Evolutionary conservation across 495 filamentous ascomycete species (phyloP), one percentile per base, ranked within the genome.

Genomic region (Lepraria neglecta): DNA sequence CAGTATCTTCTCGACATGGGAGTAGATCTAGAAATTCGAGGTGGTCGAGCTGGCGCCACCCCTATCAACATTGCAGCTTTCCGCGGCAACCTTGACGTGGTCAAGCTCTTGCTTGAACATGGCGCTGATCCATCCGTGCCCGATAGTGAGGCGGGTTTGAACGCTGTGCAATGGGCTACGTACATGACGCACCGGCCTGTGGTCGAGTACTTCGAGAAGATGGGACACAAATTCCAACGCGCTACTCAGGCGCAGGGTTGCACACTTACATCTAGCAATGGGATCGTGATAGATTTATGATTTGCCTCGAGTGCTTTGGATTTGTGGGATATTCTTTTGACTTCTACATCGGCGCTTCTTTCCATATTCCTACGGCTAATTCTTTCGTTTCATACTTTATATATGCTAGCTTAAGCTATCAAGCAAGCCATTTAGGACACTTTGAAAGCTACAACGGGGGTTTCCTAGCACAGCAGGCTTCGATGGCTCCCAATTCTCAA

Each of bases 1-100:
- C 4, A 52, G 12, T 63, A 48, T 42, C 61, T 63, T 42, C 38
- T 63, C 17, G 42, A 52, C 6, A 33, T 59, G 33, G 55, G 56
- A 35, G 61, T 50, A 35, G 55, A 63, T 31, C 17, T 30, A 10
- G 61, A 63, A 31, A 42, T 28, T 3, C 61, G 27, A 33, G 61
- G 35, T 31, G 61, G 61, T 45, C 44, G 44, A 35, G 44, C 9
- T 2, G 53, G 61, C 33, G 61, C 61, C 15, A 63, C 61, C 12
- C 61, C 61, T 15, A 47, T 63, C 55, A 63, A 63, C 31, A 59
- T 63, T 44, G 61, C 61, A 27, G 55, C 61, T 28, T 59, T 14
- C 4, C 42, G 61, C 17, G 61, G 61, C 4, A 43, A 59, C 17
- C 46, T 59, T 12, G 61, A 63, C 21, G 56, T 35, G 3, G 56